Evolutionary conservation across 1,284 basidiomycete genomes (phyloP).

Genomic region (Ganoderma sp.): DNA sequence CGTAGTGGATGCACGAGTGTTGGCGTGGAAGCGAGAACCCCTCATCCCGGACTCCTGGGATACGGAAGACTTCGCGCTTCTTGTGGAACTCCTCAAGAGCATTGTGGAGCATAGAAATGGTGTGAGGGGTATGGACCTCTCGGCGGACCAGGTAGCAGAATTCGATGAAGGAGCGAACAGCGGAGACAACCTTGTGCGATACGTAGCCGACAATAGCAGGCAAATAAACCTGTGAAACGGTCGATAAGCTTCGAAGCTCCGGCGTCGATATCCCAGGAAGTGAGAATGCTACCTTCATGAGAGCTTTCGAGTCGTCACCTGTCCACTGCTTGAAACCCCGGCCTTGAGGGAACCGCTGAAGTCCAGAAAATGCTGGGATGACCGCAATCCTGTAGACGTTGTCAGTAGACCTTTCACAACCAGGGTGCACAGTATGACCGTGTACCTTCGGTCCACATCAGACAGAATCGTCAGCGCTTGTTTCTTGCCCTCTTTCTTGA

Average conservation of each 20-base stretch:
- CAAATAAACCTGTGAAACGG: slow-evolving; percentile 24
- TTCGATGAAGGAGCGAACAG: slow-evolving; percentile 25
- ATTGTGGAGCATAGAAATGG: not conserved
- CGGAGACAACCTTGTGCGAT: slow-evolving; percentile 14
- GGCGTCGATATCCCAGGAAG: not conserved
- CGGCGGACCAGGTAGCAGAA: slow-evolving; percentile 27
- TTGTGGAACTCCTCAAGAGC: not conserved
- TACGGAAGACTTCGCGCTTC: not conserved
- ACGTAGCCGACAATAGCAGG: slow-evolving; percentile 27
- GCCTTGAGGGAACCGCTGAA: slow-evolving; percentile 31
- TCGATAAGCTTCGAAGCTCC: not conserved
- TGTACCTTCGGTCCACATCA: slow-evolving; percentile 34
- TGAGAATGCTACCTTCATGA: slow-evolving; percentile 32
- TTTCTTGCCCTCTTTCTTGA: not conserved
- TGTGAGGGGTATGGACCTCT: slow-evolving; percentile 1
- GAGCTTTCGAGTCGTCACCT: slow-evolving; percentile 32
- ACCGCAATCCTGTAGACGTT: slow-evolving; percentile 18
- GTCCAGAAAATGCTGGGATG: slow-evolving; percentile 27
- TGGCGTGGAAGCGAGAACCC: slow-evolving; percentile 29
- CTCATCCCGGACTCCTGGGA: slow-evolving; percentile 10
- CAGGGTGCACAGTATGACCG: too few relatives aligned
- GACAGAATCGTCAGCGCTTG: slow-evolving; percentile 14
- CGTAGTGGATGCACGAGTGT: slow-evolving; percentile 25
- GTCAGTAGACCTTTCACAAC: not conserved
- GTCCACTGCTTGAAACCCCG: slow-evolving; percentile 37